Percentiles rank a stretch among this genome's conserved stretches.
phyloP scores from a whole-genome alignment of 352 stramenopile species.

The Globisporangium paddicum region DNA sequence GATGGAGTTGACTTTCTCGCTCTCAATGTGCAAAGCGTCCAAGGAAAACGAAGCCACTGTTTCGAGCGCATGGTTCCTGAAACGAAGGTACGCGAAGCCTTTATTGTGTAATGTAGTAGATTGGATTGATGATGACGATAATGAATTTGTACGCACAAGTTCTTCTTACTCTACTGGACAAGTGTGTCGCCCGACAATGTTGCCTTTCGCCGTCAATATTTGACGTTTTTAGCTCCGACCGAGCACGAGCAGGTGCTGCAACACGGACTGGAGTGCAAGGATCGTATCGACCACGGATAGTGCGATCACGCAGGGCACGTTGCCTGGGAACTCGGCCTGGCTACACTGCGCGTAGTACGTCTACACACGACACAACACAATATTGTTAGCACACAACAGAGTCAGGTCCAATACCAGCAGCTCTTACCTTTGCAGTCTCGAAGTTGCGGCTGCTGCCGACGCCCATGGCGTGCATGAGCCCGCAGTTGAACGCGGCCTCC shows the following conservation, averaged over 20 bases:
- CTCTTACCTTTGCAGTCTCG: conserved; percentile 26
- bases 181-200: conserved; percentile 5
- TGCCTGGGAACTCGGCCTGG: conserved; percentile 46
- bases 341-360: conserved; percentile 47
- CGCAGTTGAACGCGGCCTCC: conserved; percentile 61
- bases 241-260: background rate
- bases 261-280: conserved; percentile 6
- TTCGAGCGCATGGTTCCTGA: too few relatives aligned
- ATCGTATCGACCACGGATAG: conserved; percentile 29
- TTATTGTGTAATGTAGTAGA: conserved; percentile 20
- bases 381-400: background rate
- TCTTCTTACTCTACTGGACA: background rate
- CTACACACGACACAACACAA: conserved; percentile 9
- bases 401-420: background rate
- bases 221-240: conserved; percentile 2
- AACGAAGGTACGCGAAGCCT: background rate
- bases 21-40: background rate
- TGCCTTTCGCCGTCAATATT: background rate
- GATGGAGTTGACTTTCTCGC: conserved; percentile 1
- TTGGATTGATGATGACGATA: conserved; percentile 6
- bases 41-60: background rate
- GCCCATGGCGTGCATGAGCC: conserved; percentile 45
- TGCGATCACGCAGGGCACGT: conserved; percentile 51
- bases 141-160: conserved; percentile 2
- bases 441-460: conserved; percentile 42